A percentile compares a stretch with the other conserved stretches of the same genome.
Conservation (phyloP, 306 rosid species). For the barrel medic (Medicago truncatula) region DNA sequence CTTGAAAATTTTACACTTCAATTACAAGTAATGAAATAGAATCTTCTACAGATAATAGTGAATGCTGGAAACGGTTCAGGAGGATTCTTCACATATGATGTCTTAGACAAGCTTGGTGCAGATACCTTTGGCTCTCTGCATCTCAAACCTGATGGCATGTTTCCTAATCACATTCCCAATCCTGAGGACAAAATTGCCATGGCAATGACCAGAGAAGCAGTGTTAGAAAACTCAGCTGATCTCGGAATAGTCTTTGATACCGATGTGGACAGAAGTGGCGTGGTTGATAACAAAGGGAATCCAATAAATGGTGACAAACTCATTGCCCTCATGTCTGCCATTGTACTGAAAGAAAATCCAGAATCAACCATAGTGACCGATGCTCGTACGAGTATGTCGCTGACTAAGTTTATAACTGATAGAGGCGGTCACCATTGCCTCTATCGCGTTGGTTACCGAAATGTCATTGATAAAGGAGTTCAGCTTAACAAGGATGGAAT, state of each 20-base stretch:
- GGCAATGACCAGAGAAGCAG: constrained; percentile 80
- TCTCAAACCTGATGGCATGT: constrained; percentile 91
- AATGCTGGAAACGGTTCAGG: constrained; percentile 97
- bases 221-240: constrained; percentile 69
- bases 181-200: constrained; percentile 88
- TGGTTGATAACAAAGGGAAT: constrained; percentile 74
- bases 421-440: constrained; percentile 84
- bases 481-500: constrained; percentile 72
- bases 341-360: constrained; percentile 76
- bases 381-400: constrained; percentile 83
- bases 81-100: constrained; percentile 91
- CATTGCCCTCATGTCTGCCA: constrained; percentile 85
- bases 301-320: constrained; percentile 84
- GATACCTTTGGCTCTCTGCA: constrained; percentile 92
- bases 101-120: constrained; percentile 89
- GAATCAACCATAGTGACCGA: constrained; percentile 80
- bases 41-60: constrained; percentile 70
- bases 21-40: not conserved
- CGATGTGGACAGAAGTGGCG: constrained; percentile 88
- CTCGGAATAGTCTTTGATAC: constrained; percentile 90
- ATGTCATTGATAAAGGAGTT: constrained; percentile 86
- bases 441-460: constrained; percentile 84
- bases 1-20: too few species aligned
- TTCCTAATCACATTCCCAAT: constrained; percentile 92
- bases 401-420: constrained; percentile 64